Percentiles rank a stretch among this genome's conserved stretches.
These are phyloP conservation scores for Cucumis melo DNA, from an alignment of 306 rosid species.

Conservation along the genomic window DNA sequence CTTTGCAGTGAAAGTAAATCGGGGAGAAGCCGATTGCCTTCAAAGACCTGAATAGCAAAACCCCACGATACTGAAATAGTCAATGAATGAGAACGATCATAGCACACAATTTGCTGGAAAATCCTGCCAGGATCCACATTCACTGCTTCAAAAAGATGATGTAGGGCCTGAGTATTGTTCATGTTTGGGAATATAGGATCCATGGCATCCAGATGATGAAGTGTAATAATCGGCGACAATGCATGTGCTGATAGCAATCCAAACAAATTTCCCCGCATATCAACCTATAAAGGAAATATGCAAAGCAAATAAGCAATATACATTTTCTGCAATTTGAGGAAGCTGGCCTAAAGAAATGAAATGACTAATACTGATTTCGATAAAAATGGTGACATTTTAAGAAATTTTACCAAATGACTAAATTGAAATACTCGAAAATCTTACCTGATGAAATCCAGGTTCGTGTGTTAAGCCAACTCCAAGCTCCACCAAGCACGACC, in stretches of 20 bases:
- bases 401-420: background rate
- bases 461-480: conserved; percentile 73
- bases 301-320: background rate
- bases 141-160: conserved; percentile 55
- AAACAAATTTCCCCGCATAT: conserved; percentile 74
- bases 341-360: background rate
- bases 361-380: background rate
- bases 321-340: background rate
- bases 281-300: conserved; percentile 36
- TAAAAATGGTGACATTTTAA: background rate
- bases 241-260: conserved; percentile 85
- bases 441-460: conserved; percentile 97
- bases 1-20: conserved; percentile 51
- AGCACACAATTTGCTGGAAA: conserved; percentile 79
- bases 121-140: conserved; percentile 60
- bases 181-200: conserved; percentile 65
- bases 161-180: conserved; percentile 49
- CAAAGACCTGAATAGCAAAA: conserved; percentile 48
- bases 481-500: conserved; percentile 73
- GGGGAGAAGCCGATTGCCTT: conserved; percentile 58
- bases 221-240: conserved; percentile 63
- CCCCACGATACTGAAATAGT: conserved; percentile 87
- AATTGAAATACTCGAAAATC: background rate
- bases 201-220: conserved; percentile 73
- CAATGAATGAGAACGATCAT: conserved; percentile 43